Percentiles rank a stretch among this genome's conserved stretches.
phyloP scores from a whole-genome alignment of 768 basidiomycete genomes.

The Pleurotus giganteus region DNA sequence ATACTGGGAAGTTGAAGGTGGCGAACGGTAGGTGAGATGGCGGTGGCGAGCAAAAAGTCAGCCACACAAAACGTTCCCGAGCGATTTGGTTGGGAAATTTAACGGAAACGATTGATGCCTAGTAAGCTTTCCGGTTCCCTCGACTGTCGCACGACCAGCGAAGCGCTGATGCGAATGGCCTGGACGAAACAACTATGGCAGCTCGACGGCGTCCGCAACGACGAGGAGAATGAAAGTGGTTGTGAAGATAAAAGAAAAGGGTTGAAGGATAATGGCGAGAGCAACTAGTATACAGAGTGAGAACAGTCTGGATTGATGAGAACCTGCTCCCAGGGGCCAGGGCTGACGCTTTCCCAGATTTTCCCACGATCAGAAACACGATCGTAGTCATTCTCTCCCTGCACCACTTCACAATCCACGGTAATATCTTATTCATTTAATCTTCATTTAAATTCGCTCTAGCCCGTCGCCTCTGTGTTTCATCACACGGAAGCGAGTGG shows the following conservation, averaged over 20 bases:
- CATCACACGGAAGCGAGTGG: neutral
- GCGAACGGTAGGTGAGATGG: neutral
- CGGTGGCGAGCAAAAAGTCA: neutral
- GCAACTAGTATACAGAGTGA: neutral
- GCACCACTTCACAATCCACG: neutral
- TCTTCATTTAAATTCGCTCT: neutral
- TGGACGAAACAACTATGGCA: neutral
- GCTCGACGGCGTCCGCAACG: neutral
- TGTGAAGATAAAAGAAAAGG: neutral
- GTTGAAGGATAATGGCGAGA: neutral
- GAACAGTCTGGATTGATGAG: neutral
- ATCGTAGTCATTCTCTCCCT: neutral
- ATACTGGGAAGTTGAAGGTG: neutral
- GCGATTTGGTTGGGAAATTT: conserved; percentile 5
- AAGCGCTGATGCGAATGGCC: neutral
- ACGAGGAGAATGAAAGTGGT: neutral
- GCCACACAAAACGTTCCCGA: neutral
- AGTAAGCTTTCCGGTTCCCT: conserved; percentile 5
- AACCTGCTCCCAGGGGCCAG: neutral
- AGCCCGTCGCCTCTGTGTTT: neutral
- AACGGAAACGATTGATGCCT: neutral
- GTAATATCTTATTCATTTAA: neutral
- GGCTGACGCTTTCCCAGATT: neutral
- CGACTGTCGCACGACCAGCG: neutral
- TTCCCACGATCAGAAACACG: conserved; percentile 6